Evolutionary conservation across 139 green algal species (phyloP), one percentile per base, ranked within the genome.

Genomic region (Tetradesmus lagerheimii): DNA sequence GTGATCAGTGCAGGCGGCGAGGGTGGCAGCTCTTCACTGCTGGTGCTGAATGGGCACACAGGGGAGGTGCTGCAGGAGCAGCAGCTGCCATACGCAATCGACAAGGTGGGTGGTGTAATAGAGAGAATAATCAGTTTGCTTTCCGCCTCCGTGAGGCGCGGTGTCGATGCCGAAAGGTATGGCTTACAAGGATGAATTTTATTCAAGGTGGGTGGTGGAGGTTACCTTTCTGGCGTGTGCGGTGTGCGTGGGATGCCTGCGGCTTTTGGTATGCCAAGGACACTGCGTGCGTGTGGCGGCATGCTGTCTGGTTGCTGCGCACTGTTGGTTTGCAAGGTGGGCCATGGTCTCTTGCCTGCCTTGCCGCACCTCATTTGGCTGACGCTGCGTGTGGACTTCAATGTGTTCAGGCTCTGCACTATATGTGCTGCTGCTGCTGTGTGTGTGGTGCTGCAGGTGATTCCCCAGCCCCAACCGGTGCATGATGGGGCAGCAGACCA

Each of bases 1-100:
- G 67, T 93, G 71, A 81, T 97, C 31, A 67, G 38, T 27, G 50
- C 81, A 2, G 80, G 75, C 9, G n/a, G 31, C 2, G 80, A 53
- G 20, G 71, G 25, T 2, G 76, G 47, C n/a, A 57, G 35, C 0
- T 57, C 77, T 0, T 41, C 25, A 34, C n/a, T 92, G 35, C 83
- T 39, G 6, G 90, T 95, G 39, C 53, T 97, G 16, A 91, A 97
- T 78, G 93, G 91, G 0, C 92, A 96, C 89, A 94, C 92, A 1
- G 95, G 95, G 14, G 37, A 82, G 80, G n/a, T 77, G 88, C 80
- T 88, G 82, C 53, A 85, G 34, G 25, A 80, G 4, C 41, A 74
- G 50, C 29, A 83, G 38, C 66, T 94, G 62, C 47, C 83, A 0
- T 82, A 71, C 27, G 38, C 25, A 0, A 64, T 95, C 37, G 62